A percentile compares a stretch with the other conserved stretches of the same genome.
Evolutionary conservation across 2,329 filamentous ascomycete genomes (phyloP).

Genomic region (Pseudocercospora crystallina): DNA sequence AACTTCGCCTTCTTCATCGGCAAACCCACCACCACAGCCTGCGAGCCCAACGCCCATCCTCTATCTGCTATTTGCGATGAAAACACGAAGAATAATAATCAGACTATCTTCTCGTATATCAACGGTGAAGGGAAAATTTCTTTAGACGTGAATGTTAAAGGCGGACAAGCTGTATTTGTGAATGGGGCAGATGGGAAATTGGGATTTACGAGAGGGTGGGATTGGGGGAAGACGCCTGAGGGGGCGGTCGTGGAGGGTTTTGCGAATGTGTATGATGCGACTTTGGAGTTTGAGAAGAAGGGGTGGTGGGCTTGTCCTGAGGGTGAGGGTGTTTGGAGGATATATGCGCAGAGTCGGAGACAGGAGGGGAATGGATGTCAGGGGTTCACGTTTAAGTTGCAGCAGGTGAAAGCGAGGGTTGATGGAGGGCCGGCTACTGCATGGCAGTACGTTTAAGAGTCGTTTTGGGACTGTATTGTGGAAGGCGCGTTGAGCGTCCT

Average conservation of each 20-base stretch:
- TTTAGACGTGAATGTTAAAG: neutral
- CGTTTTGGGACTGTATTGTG: too few relatives aligned
- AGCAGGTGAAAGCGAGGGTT: neutral
- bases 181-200: neutral
- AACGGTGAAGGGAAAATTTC: neutral
- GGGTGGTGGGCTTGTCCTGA: slow-evolving; percentile 2
- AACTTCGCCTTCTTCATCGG: slow-evolving; percentile 3
- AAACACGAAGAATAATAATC: slow-evolving; percentile 5
- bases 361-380: neutral
- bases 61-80: neutral
- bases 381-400: slow-evolving; percentile 4
- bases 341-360: slow-evolving; percentile 5
- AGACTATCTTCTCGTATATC: slow-evolving; percentile 4
- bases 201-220: neutral
- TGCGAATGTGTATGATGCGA: neutral
- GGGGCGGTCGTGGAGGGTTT: neutral
- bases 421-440: neutral
- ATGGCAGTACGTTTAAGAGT: slow-evolving; percentile 1
- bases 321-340: neutral
- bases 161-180: slow-evolving; percentile 5
- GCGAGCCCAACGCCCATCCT: neutral
- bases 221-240: neutral
- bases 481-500: too few relatives aligned
- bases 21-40: neutral
- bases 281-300: slow-evolving; percentile 4